Evolutionary conservation across 1,139 yeast genomes (phyloP), one percentile per base, ranked within the genome.

Genomic region (Suzukiozyma palmioleophila): DNA sequence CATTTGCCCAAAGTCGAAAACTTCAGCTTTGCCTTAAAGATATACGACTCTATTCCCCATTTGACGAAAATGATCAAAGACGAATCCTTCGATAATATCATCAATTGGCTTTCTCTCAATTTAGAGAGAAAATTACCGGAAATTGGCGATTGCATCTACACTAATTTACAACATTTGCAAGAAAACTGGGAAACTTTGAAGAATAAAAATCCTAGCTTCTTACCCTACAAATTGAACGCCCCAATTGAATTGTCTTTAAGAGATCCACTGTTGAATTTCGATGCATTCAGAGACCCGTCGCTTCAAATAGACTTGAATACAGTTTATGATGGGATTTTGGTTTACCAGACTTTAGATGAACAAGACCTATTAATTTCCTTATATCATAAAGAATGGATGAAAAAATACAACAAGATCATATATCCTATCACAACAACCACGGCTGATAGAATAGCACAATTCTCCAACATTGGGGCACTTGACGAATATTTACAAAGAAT

Each of bases 201-300:
- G 54, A 49, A 72, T 45, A 65, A 48, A 59, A 73, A 43, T 42
- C 40, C 52, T 3, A 55, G 75, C 14, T 71, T 85, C 42, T 60
- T 69, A 10, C 71, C 76, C 14, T 89, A 79, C 56, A 82, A 83
- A 52, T 76, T 90, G 46, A 89, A 89, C 56, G 85, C 96, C 0
- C 88, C 96, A 0, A 87, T 89, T 7, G 97, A 90, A 58, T 60
- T 80, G 11, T 78, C 89, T 4, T 69, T 84, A 57, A 68, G 95
- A 49, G 81, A 79, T 43, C 73, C 83, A 0, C 61, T 66, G 16
- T 51, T 64, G 27, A 60, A 66, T 43, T 68, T 74, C 43, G 69
- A 75, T 45, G 66, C 80, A 0, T 61, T 79, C 32, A 58, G 67
- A 5, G 78, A 76, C 43, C 60, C 63, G 8, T 57, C 60, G 10